Percentiles rank a stretch among this genome's conserved stretches.
Conservation (phyloP, 78 protist genomes). For the Guillardia theta region DNA sequence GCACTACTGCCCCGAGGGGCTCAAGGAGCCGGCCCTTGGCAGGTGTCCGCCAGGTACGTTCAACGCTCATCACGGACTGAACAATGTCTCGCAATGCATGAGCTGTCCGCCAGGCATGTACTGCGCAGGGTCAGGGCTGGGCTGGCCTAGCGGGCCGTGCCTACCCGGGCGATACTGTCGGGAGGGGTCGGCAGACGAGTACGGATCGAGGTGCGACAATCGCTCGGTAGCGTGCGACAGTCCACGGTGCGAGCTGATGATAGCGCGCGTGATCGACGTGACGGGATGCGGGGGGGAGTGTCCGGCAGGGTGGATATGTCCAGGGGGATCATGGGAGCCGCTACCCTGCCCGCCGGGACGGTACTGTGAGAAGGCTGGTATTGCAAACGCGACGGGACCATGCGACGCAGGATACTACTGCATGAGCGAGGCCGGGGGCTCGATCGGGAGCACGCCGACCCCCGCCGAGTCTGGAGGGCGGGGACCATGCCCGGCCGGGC, state of each 20-base stretch:
- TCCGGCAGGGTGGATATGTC: constrained; percentile 25
- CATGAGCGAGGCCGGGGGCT: constrained; percentile 33
- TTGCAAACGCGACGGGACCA: background rate
- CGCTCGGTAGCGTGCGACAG: background rate
- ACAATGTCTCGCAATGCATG: background rate
- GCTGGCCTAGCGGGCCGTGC: background rate
- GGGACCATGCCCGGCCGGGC: constrained; percentile 63
- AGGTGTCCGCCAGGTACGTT: background rate
- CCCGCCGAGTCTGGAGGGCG: background rate
- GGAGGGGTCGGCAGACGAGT: background rate
- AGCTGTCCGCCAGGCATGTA: background rate
- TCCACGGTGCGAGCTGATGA: background rate
- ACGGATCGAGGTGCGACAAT: background rate
- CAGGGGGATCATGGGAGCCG: background rate
- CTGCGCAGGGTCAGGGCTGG: background rate
- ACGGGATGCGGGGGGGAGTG: background rate
- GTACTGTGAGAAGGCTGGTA: background rate
- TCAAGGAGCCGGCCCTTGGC: background rate
- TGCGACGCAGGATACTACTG: constrained; percentile 67
- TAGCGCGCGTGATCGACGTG: too few relatives aligned
- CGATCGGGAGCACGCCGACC: background rate
- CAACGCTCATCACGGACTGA: background rate
- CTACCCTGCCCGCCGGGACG: constrained; percentile 47
- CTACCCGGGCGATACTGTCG: background rate
- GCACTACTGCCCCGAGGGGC: constrained; percentile 17